Conservation (phyloP, 371 early-diverging fungal species). For the Nematocida parisii region DNA sequence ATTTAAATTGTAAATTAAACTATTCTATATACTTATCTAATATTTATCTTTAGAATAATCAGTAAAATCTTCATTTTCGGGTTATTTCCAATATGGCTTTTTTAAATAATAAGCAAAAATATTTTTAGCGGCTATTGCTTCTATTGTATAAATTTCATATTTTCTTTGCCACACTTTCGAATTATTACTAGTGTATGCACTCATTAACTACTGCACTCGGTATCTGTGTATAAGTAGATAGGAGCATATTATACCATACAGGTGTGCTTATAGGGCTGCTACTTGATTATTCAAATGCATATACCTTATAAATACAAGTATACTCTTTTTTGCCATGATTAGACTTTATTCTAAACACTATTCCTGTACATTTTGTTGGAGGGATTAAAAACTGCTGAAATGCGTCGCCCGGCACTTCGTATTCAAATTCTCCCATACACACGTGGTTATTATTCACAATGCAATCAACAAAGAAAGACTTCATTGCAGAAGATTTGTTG, state of each 20-base stretch:
- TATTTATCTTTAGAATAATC: slow-evolving; percentile 1
- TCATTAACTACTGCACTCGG: too few species aligned
- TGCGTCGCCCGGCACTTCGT: slow-evolving; percentile 48
- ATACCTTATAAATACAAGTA: slow-evolving; percentile 65
- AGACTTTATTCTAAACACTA: slow-evolving; percentile 53
- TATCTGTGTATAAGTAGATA: too few species aligned
- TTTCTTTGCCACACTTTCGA: too few species aligned
- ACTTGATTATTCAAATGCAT: slow-evolving; percentile 58
- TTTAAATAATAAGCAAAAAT: too few species aligned
- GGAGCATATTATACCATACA: too few species aligned
- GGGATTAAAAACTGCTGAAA: slow-evolving; percentile 58
- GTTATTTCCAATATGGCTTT: too few species aligned
- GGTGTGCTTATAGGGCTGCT: not conserved
- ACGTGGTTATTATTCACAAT: slow-evolving; percentile 29
- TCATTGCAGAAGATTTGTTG: slow-evolving; percentile 56
- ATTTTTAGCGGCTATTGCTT: too few species aligned
- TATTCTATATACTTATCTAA: not conserved
- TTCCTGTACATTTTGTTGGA: slow-evolving; percentile 18
- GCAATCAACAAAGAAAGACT: slow-evolving; percentile 52
- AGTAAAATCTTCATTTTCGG: too few species aligned
- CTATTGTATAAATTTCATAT: too few species aligned
- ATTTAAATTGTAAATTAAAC: not conserved
- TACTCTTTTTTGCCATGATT: slow-evolving; percentile 63
- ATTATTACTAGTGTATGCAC: too few species aligned
- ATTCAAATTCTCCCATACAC: slow-evolving; percentile 58